Conservation (phyloP, 441 rosid species). For the Lagerstroemia fauriei region DNA sequence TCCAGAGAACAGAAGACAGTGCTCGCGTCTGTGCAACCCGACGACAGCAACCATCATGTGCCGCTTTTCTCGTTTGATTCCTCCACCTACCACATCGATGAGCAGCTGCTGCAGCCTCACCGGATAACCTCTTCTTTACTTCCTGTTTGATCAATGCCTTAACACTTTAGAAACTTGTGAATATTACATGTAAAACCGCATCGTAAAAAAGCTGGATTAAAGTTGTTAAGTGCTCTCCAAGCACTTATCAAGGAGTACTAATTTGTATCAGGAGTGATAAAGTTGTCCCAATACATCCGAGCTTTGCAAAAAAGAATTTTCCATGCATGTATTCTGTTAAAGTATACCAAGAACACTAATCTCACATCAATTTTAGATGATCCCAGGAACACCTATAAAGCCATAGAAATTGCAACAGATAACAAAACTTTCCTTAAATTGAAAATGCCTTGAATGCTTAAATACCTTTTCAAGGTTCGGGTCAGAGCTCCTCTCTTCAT, state of each 20-base stretch:
- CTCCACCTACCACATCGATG: constrained; percentile 87
- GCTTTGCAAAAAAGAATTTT: neutral
- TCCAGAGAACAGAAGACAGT: constrained; percentile 79
- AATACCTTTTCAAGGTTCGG: constrained; percentile 90
- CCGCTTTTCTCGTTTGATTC: constrained; percentile 91
- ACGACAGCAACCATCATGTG: constrained; percentile 94
- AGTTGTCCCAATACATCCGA: neutral
- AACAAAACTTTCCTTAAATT: neutral
- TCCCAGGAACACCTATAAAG: neutral
- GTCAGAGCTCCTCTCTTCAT: constrained; percentile 85
- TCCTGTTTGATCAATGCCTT: constrained; percentile 52
- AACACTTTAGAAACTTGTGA: constrained; percentile 33
- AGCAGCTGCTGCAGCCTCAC: constrained; percentile 87
- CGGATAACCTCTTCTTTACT: constrained; percentile 81
- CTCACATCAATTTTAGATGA: neutral
- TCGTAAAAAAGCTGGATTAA: neutral
- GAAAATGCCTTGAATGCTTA: neutral
- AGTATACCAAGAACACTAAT: neutral
- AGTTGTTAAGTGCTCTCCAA: neutral
- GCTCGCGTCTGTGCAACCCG: constrained; percentile 88
- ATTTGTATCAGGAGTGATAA: neutral
- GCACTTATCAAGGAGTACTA: neutral
- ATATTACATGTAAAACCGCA: neutral
- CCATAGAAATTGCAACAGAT: neutral
- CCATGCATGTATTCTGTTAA: constrained; percentile 8